Base-by-base conservation (phyloP, 768 basidiomycete genomes). In the Mycena albidolilacea region DNA sequence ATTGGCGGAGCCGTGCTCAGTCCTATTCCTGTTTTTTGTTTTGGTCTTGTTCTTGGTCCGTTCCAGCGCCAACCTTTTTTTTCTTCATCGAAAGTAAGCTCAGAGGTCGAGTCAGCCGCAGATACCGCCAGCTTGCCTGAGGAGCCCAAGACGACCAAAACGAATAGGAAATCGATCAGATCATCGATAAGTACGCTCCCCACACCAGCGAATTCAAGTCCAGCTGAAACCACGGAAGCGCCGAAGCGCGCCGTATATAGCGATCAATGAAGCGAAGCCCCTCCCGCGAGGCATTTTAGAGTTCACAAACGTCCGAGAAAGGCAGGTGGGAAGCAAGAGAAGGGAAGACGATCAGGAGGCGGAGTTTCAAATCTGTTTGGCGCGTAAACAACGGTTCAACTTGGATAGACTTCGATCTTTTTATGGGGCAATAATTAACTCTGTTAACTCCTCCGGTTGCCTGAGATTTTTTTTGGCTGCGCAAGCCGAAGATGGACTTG, bases 181-280 rank as follows among this genome's bases (percentile, higher is more conserved):
- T 50, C 48, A n/a, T n/a, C 48, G 30, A 30, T 30, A 30, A 30
- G 30, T 30, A 30, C 30, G 30, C 30, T 30, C 30, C 30, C 30
- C 30, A 30, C 30, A 30, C 30, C 48, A n/a, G 19, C 48, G 23
- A 54, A 54, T 11, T 21, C 50, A 3, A 50, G 52, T 54, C 46
- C 46, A 48, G n/a, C 52, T 54, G 52, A 54, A 54, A 54, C 52
- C 23, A 54, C 52, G 30, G 52, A 54, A 54, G 50, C n/a, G 21
- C 21, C n/a, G 23, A 23, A 54, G n/a, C 19, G 48, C n/a, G 30
- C 30, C 30, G 1, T 30, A 30, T 30, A 30, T 30, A 3, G 30
- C 48, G 48, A 19, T n/a, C 19, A 7, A 15, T 7, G 48, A 10
- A 3, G 7, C 48, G 48, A 50, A 21, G 48, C 48, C 14, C 19